Evolutionary conservation across 345 rosid genomes (phyloP).

Genomic region (Eucalyptus pauciflora): DNA sequence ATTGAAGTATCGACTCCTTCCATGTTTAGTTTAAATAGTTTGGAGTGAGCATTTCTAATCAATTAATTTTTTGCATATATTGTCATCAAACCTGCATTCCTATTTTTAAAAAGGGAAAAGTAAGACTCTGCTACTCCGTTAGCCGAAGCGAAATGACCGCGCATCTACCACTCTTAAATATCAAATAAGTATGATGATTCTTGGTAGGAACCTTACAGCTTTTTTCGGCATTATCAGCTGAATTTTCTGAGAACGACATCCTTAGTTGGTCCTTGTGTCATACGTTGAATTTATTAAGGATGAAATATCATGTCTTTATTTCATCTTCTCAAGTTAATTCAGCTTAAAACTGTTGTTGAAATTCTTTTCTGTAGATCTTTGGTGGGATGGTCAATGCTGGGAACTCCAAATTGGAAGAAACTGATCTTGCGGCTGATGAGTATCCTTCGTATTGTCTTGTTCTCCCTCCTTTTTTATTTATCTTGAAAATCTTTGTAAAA

Average conservation of each 20-base stretch:
- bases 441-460: slow-evolving; percentile 44
- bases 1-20: background rate
- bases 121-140: background rate
- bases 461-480: background rate
- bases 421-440: slow-evolving; percentile 65
- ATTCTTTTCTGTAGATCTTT: slow-evolving; percentile 37
- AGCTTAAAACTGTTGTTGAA: background rate
- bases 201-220: background rate
- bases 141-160: background rate
- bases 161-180: background rate
- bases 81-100: background rate
- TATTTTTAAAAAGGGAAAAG: background rate
- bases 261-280: background rate
- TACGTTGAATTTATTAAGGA: background rate
- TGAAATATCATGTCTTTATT: background rate
- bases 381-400: slow-evolving; percentile 95
- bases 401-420: slow-evolving; percentile 42
- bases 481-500: background rate
- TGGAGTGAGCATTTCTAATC: background rate
- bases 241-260: background rate
- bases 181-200: background rate
- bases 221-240: background rate
- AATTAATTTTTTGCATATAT: background rate
- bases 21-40: background rate
- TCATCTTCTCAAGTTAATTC: background rate